Percentiles rank a stretch among this genome's conserved stretches.
Conservation (phyloP, 148 eudicot species). For the Polygonum maritimum region DNA sequence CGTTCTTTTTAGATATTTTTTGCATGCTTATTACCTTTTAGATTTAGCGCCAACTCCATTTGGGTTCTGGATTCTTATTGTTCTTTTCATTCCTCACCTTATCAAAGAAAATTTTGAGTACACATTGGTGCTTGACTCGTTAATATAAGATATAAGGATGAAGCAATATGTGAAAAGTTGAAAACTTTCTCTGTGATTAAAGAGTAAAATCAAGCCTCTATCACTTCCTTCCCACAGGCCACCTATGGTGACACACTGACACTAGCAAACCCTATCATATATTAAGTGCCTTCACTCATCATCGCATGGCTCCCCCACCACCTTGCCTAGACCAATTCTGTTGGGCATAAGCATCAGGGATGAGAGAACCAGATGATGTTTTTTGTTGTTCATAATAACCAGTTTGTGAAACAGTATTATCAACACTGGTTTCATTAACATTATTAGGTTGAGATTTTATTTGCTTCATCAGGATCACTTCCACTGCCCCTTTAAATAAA, state of each 20-base stretch:
- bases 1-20: not conserved
- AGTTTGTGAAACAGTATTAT: not conserved
- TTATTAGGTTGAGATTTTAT: too few relatives aligned
- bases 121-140: not conserved
- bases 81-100: not conserved
- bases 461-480: not conserved
- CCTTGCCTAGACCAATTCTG: not conserved
- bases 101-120: not conserved
- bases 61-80: not conserved
- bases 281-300: not conserved
- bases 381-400: not conserved
- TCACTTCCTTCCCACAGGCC: not conserved
- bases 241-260: not conserved
- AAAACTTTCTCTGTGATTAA: not conserved
- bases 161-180: not conserved
- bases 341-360: not conserved
- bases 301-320: not conserved
- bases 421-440: too few relatives aligned
- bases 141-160: not conserved
- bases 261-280: not conserved
- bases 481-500: not conserved
- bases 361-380: not conserved
- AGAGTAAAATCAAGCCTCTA: not conserved
- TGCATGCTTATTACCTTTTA: not conserved
- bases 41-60: not conserved